phyloP scores from a whole-genome alignment of 2,329 filamentous ascomycete genomes.

The Talaromyces sp. region DNA sequence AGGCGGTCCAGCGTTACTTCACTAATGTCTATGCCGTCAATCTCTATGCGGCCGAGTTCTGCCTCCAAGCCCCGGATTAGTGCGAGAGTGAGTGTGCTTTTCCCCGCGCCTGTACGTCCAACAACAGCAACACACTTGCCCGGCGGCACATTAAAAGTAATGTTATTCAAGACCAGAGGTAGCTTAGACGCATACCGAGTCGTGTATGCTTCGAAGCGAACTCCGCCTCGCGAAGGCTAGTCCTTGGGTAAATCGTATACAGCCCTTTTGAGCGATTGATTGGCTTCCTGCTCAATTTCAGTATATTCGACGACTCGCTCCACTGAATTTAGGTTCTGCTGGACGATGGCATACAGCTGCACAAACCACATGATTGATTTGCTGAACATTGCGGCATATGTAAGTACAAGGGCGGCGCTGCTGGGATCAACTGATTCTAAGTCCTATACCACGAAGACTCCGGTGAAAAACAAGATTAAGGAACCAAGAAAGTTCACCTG shows the following conservation, averaged over 20 bases:
- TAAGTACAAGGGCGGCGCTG: neutral
- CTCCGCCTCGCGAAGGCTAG: neutral
- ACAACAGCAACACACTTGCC: constrained; percentile 27
- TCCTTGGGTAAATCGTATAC: neutral
- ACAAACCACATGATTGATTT: constrained; percentile 4
- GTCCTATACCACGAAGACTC: neutral
- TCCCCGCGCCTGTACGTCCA: constrained; percentile 30
- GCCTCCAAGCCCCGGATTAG: constrained; percentile 27
- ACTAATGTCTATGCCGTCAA: constrained; percentile 19
- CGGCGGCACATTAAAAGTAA: constrained; percentile 21
- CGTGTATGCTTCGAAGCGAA: neutral
- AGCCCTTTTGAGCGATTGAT: neutral
- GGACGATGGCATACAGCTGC: neutral
- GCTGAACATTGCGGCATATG: neutral
- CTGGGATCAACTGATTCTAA: neutral
- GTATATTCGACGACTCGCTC: neutral
- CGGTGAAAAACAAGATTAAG: constrained; percentile 2
- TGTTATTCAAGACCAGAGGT: constrained; percentile 17
- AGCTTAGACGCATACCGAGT: constrained; percentile 1
- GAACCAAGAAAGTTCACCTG: neutral
- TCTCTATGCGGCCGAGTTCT: constrained; percentile 20
- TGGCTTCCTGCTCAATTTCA: neutral
- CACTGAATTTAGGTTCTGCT: constrained; percentile 4
- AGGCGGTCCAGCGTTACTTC: neutral
- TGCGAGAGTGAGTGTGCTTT: constrained; percentile 27